Conservation (phyloP, 2,329 filamentous ascomycete genomes). For the Penicillium olsonii region DNA sequence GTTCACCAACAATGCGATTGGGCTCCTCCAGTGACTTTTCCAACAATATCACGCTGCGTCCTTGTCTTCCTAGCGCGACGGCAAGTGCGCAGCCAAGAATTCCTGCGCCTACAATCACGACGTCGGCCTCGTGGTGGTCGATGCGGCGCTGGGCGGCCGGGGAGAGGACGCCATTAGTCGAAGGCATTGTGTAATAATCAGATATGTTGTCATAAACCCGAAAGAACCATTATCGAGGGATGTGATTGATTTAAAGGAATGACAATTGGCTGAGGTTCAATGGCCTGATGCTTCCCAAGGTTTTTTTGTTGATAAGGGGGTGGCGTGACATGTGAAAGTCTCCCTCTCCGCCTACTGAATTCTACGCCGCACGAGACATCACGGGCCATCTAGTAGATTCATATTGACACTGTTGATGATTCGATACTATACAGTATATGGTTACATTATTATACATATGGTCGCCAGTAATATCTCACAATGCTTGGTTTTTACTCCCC, state of each 20-base stretch:
- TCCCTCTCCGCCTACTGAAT: conserved; percentile 13
- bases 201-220: conserved; percentile 13
- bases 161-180: conserved; percentile 26
- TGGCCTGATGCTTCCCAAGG: conserved; percentile 25
- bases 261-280: conserved; percentile 9
- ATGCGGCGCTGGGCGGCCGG: conserved; percentile 49
- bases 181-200: conserved; percentile 27
- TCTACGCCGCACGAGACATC: conserved; percentile 11
- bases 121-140: conserved; percentile 68
- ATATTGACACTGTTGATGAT: too few relatives aligned
- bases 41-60: conserved; percentile 84
- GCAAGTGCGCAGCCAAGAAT: conserved; percentile 86
- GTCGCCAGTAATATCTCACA: background rate
- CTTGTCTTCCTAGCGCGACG: conserved; percentile 81
- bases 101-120: conserved; percentile 90
- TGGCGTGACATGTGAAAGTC: conserved; percentile 38
- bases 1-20: conserved; percentile 91
- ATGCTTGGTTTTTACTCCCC: conserved; percentile 2
- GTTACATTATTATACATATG: conserved; percentile 9
- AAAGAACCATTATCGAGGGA: conserved; percentile 14
- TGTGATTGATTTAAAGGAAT: conserved; percentile 25
- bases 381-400: background rate
- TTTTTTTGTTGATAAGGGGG: conserved; percentile 18
- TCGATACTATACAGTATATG: conserved; percentile 1
- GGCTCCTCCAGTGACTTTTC: conserved; percentile 90